phyloP scores from a whole-genome alignment of 345 rosid species.

The Psidium friedrichsthalianum region DNA sequence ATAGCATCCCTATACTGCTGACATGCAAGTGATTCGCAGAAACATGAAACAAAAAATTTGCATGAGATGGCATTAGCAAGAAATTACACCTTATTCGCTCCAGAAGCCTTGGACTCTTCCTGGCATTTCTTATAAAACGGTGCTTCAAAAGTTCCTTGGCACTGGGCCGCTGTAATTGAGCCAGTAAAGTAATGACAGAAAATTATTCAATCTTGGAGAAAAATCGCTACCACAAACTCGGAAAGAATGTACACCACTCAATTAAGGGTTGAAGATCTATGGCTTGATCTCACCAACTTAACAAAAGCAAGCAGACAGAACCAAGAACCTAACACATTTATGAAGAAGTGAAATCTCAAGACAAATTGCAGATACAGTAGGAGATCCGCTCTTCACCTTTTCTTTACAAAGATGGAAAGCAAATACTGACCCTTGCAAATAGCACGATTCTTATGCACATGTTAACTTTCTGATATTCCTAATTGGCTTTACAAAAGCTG shows the following conservation, averaged over 20 bases:
- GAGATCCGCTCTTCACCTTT: not conserved
- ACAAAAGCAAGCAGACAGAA: not conserved
- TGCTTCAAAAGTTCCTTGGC: constrained; percentile 95
- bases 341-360: not conserved
- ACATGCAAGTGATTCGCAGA: not conserved
- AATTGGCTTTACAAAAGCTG: not conserved
- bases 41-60: not conserved
- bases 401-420: not conserved
- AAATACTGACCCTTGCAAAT: not conserved
- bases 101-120: constrained; percentile 80
- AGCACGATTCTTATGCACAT: not conserved
- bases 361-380: not conserved
- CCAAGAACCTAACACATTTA: not conserved
- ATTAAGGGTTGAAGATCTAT: not conserved
- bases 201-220: not conserved
- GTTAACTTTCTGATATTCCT: not conserved
- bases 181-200: not conserved
- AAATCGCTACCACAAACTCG: not conserved
- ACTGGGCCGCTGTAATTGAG: constrained; percentile 72
- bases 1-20: not conserved
- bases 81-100: constrained; percentile 85
- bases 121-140: constrained; percentile 73
- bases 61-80: not conserved
- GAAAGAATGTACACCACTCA: not conserved
- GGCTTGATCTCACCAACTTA: not conserved